Conservation (phyloP, 768 basidiomycete species). For the Rhodotorula kratochvilovae region DNA sequence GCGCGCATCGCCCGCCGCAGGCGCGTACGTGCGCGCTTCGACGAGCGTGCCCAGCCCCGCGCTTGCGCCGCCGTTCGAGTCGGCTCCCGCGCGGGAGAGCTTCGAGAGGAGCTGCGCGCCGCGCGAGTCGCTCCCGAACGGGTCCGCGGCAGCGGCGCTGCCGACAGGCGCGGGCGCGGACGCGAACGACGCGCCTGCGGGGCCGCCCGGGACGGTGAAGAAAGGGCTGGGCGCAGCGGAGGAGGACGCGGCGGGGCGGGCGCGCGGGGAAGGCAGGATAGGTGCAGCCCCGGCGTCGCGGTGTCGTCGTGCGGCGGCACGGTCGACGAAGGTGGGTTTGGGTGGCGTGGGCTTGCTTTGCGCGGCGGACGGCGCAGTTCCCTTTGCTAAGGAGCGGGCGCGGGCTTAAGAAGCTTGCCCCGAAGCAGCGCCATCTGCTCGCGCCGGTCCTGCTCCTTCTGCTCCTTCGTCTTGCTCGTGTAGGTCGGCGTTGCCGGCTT, state of each 20-base stretch:
- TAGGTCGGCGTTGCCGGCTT: background rate
- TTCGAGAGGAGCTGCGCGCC: conserved; percentile 33
- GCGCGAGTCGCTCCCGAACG: conserved; percentile 18
- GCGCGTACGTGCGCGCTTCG: conserved; percentile 5
- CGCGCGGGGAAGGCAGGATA: background rate
- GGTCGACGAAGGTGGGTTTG: conserved; percentile 18
- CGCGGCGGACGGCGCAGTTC: background rate
- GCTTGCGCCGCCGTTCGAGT: background rate
- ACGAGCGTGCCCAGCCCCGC: conserved; percentile 31
- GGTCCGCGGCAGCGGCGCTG: background rate
- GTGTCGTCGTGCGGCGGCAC: conserved; percentile 24
- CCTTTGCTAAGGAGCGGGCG: background rate
- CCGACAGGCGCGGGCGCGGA: background rate
- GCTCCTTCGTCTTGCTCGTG: conserved; percentile 23
- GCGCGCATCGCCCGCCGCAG: background rate
- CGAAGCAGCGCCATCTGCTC: conserved; percentile 21
- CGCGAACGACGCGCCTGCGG: background rate
- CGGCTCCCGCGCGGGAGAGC: background rate
- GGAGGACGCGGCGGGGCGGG: background rate
- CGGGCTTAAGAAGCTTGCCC: conserved; percentile 30
- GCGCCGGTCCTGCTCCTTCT: conserved; percentile 33
- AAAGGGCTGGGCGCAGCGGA: conserved; percentile 15
- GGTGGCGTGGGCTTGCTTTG: background rate
- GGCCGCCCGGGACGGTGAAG: conserved; percentile 23
- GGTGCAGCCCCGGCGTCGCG: conserved; percentile 7